Percentiles rank a stretch among this genome's conserved stretches.
Evolutionary conservation across 2,329 filamentous ascomycete genomes (phyloP).

Genomic region (Aspergillus eucalypticola): DNA sequence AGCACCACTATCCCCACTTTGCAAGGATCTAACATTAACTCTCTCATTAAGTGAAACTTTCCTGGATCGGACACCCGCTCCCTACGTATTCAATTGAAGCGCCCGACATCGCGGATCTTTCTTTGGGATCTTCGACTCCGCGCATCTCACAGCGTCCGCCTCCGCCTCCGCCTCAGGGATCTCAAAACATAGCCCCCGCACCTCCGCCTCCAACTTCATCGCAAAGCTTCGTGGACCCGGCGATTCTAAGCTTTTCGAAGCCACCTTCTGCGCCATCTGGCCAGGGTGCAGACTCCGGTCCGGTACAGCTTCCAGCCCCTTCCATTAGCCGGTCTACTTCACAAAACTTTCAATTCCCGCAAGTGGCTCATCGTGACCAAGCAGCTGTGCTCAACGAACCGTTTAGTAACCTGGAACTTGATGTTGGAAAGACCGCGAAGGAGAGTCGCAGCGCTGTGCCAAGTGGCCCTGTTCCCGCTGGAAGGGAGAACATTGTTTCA

Average conservation of each 20-base stretch:
- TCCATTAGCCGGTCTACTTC: constrained; percentile 32
- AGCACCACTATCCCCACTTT: not conserved
- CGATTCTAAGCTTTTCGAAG: constrained; percentile 69
- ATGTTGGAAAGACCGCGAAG: constrained; percentile 22
- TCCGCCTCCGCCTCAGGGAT: constrained; percentile 20
- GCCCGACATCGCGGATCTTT: constrained; percentile 59
- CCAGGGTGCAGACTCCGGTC: constrained; percentile 10
- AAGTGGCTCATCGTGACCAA: constrained; percentile 26
- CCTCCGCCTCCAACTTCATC: constrained; percentile 34
- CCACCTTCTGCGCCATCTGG: constrained; percentile 21
- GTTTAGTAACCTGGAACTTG: constrained; percentile 45
- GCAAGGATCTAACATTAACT: constrained; percentile 31
- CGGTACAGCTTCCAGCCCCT: constrained; percentile 19
- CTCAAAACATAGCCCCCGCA: constrained; percentile 14
- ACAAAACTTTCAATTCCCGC: constrained; percentile 14
- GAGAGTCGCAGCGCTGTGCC: constrained; percentile 16
- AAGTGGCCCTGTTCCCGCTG: constrained; percentile 15
- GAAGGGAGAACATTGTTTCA: constrained; percentile 20
- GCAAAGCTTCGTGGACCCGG: constrained; percentile 71
- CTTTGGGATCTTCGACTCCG: constrained; percentile 25
- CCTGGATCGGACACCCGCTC: constrained; percentile 55
- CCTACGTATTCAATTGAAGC: constrained; percentile 59
- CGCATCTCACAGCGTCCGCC: constrained; percentile 21
- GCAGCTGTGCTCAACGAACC: constrained; percentile 46
- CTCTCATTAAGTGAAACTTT: constrained; percentile 41